Evolutionary conservation across 129 eudicot genomes (phyloP).

Genomic region (Flaveria linearis): DNA sequence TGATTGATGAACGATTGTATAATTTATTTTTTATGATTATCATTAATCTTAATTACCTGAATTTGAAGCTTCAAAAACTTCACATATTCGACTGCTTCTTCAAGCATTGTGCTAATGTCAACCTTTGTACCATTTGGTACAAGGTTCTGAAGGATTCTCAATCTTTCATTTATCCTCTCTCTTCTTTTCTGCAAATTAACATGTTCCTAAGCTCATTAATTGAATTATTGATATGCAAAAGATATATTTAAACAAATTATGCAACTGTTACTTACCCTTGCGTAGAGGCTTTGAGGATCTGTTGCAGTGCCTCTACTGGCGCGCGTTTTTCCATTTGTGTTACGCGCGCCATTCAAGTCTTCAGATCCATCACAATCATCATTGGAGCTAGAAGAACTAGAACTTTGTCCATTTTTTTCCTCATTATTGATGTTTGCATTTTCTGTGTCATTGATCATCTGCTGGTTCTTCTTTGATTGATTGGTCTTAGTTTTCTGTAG

Average conservation of each 20-base stretch:
- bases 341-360: constrained; percentile 41
- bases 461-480: constrained; percentile 49
- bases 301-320: constrained; percentile 86
- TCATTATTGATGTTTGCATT: constrained; percentile 24
- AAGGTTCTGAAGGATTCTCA: constrained; percentile 81
- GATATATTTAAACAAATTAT: background rate
- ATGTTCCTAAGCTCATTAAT: background rate
- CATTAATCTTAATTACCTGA: constrained; percentile 46
- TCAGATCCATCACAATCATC: constrained; percentile 63
- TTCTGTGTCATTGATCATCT: constrained; percentile 20
- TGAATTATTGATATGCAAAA: background rate
- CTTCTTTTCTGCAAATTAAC: constrained; percentile 74
- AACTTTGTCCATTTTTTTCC: constrained; percentile 40
- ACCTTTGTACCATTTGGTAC: constrained; percentile 99
- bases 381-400: constrained; percentile 55
- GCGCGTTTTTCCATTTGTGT: constrained; percentile 59
- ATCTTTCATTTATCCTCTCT: constrained; percentile 90
- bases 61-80: constrained; percentile 95
- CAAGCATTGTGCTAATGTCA: constrained; percentile 97
- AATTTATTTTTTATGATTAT: background rate
- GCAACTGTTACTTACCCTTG: constrained; percentile 60
- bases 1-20: background rate
- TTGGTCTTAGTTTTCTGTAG: constrained; percentile 48
- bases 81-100: constrained; percentile 94
- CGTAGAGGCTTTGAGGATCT: constrained; percentile 96